A percentile compares a stretch with the other conserved stretches of the same genome.
phyloP scores from a whole-genome alignment of 2,329 filamentous ascomycete genomes.

The Botrytis fabae region DNA sequence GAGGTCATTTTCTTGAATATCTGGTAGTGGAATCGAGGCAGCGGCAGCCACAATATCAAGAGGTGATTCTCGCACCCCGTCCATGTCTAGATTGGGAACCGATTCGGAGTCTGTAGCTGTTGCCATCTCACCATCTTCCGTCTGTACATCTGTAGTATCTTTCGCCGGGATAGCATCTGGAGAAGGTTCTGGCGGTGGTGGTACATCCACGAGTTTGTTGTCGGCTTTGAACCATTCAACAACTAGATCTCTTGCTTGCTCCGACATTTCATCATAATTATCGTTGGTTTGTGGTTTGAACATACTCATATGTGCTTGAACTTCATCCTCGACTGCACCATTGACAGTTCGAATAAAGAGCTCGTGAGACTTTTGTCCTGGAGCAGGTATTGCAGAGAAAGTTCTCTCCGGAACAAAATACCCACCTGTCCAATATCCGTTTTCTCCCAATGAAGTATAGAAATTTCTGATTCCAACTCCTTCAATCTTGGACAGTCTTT shows the following conservation, averaged over 20 bases:
- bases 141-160: neutral
- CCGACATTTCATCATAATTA: slow-evolving; percentile 31
- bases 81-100: slow-evolving; percentile 8
- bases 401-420: slow-evolving; percentile 68
- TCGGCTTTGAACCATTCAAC: slow-evolving; percentile 27
- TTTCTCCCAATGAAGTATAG: slow-evolving; percentile 74
- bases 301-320: slow-evolving; percentile 38
- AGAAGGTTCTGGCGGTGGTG: slow-evolving; percentile 6
- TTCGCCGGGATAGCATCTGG: neutral
- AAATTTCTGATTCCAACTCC: slow-evolving; percentile 72
- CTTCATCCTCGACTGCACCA: slow-evolving; percentile 33
- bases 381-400: slow-evolving; percentile 70
- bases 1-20: slow-evolving; percentile 23
- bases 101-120: slow-evolving; percentile 10
- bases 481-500: slow-evolving; percentile 59
- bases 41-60: slow-evolving; percentile 21
- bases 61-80: slow-evolving; percentile 9
- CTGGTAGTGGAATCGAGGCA: slow-evolving; percentile 15
- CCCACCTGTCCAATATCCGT: slow-evolving; percentile 61
- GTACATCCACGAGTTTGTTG: slow-evolving; percentile 11
- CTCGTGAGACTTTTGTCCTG: slow-evolving; percentile 21
- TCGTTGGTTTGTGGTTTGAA: slow-evolving; percentile 34
- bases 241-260: slow-evolving; percentile 26
- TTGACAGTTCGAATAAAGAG: slow-evolving; percentile 32
- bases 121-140: neutral